A percentile compares a stretch with the other conserved stretches of the same genome.
phyloP scores from a whole-genome alignment of 2,329 filamentous ascomycete genomes.

The Emergomyces orientalis region DNA sequence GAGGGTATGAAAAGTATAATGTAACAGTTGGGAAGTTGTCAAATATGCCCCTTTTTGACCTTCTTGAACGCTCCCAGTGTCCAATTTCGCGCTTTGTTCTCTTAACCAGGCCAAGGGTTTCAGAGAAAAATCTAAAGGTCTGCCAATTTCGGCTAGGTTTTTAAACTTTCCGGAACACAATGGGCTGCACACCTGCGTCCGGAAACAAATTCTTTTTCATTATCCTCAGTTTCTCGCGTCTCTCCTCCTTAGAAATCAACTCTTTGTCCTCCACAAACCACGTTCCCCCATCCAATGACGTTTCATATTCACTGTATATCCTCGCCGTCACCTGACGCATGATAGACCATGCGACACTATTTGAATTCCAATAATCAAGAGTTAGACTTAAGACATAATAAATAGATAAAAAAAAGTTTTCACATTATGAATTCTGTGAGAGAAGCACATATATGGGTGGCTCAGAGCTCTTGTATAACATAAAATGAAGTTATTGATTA shows the following conservation, averaged over 20 bases:
- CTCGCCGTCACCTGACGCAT: conserved; percentile 13
- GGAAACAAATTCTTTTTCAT: conserved; percentile 14
- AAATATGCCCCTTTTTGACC: not conserved
- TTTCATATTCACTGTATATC: conserved; percentile 15
- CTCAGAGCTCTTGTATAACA: not conserved
- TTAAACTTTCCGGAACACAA: conserved; percentile 10
- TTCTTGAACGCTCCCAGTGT: not conserved
- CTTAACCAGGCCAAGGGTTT: not conserved
- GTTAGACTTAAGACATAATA: not conserved
- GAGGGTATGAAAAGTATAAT: not conserved
- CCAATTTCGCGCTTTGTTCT: not conserved
- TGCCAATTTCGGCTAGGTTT: not conserved
- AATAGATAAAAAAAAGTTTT: not conserved
- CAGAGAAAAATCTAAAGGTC: not conserved
- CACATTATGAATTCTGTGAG: not conserved
- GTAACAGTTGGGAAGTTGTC: not conserved
- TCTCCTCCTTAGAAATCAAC: conserved; percentile 1
- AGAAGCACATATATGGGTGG: not conserved
- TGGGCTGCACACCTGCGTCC: conserved; percentile 9
- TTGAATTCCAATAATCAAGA: not conserved
- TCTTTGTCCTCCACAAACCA: conserved; percentile 5
- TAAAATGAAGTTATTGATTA: not conserved
- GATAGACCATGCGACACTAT: conserved; percentile 15
- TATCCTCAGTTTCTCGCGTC: conserved; percentile 7
- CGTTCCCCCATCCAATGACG: conserved; percentile 6